A percentile compares a stretch with the other conserved stretches of the same genome.
Conservation (phyloP, 306 rosid species). For the Senna tora region DNA sequence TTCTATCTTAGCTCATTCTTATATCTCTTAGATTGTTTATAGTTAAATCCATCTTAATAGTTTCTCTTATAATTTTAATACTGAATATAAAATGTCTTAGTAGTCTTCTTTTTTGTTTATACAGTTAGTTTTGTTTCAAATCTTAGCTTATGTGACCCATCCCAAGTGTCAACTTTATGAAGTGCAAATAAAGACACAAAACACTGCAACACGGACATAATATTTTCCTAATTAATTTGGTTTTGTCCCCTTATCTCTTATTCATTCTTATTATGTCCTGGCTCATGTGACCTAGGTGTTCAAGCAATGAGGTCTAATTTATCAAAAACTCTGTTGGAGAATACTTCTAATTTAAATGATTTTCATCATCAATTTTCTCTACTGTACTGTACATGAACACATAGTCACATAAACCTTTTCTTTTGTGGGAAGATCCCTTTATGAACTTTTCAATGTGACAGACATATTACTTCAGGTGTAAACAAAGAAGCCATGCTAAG, state of each 20-base stretch:
- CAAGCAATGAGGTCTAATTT: background rate
- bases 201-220: background rate
- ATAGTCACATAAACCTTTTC: background rate
- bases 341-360: background rate
- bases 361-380: background rate
- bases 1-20: too few species aligned
- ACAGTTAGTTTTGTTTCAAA: background rate
- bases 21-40: too few species aligned
- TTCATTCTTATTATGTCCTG: background rate
- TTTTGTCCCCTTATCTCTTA: background rate
- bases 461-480: constrained; percentile 16
- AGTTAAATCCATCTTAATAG: too few species aligned
- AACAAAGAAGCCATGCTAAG: constrained; percentile 2
- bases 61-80: background rate
- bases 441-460: constrained; percentile 22
- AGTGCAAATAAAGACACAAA: constrained; percentile 5
- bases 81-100: background rate
- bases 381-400: background rate
- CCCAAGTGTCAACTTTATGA: constrained; percentile 4
- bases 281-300: background rate
- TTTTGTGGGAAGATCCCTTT: background rate
- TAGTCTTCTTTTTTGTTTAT: background rate
- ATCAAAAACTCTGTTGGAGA: background rate
- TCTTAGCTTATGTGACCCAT: background rate
- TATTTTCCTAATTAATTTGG: background rate